These are phyloP conservation scores for Selaginella moellendorffii DNA, from an alignment of 75 land plant genomes.

Conservation along the genomic window DNA sequence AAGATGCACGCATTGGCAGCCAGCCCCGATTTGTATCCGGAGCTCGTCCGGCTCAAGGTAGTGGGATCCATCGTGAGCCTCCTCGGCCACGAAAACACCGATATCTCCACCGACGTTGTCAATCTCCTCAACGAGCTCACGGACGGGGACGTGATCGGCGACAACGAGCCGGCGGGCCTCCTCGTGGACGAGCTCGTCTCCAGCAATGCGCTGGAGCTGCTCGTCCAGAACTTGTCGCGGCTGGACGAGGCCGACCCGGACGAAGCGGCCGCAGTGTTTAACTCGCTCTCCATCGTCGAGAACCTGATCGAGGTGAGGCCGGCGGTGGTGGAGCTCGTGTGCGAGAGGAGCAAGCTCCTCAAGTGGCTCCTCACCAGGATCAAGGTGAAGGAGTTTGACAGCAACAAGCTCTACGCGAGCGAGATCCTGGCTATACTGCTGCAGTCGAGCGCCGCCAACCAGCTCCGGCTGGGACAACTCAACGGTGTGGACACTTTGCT, in stretches of 20 bases:
- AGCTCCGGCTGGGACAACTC: conserved; percentile 77
- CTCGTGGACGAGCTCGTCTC: conserved; percentile 72
- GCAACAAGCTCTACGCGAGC: conserved; percentile 91
- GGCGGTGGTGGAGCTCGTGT: conserved; percentile 74
- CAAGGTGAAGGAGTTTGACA: conserved; percentile 79
- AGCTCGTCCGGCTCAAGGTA: conserved; percentile 53
- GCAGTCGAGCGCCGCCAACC: conserved; percentile 76
- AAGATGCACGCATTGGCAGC: conserved; percentile 70
- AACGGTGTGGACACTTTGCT: conserved; percentile 89
- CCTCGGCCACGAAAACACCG: conserved; percentile 68
- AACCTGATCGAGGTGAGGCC: conserved; percentile 91
- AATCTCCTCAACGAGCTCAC: conserved; percentile 65
- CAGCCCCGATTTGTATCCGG: conserved; percentile 86
- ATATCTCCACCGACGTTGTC: conserved; percentile 73
- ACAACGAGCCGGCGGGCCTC: conserved; percentile 51
- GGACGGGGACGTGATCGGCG: conserved; percentile 66
- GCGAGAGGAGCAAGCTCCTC: conserved; percentile 82
- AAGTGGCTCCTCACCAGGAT: conserved; percentile 69
- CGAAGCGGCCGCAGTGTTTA: conserved; percentile 59
- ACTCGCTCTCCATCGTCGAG: conserved; percentile 62
- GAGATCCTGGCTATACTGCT: conserved; percentile 88
- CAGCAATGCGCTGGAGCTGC: conserved; percentile 76
- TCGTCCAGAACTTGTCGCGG: conserved; percentile 67
- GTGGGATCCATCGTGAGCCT: conserved; percentile 52
- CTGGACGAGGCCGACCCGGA: conserved; percentile 80